Conservation (phyloP, 2,329 filamentous ascomycete species). For the Cladosporium colombiae region DNA sequence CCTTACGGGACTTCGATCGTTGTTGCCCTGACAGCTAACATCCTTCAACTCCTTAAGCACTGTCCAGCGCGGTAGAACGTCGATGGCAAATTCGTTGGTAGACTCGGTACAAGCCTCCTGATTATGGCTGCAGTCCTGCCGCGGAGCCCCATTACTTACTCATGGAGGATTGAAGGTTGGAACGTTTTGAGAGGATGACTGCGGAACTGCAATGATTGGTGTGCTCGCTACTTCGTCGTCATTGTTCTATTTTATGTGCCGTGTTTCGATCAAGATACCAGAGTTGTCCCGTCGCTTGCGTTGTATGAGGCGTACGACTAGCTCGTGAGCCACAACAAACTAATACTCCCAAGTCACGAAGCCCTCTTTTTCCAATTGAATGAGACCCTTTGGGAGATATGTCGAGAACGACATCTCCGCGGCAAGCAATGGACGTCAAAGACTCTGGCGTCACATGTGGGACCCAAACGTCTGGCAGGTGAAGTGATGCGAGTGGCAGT, state of each 20-base stretch:
- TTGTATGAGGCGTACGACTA: not conserved
- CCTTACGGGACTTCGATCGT: not conserved
- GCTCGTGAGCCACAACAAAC: not conserved
- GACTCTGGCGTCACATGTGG: not conserved
- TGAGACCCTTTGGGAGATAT: not conserved
- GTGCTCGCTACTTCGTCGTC: not conserved
- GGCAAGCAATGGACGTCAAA: not conserved
- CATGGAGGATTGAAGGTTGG: not conserved
- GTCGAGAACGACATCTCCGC: not conserved
- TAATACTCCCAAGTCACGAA: not conserved
- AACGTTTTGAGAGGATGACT: not conserved
- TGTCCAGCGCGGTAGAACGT: not conserved
- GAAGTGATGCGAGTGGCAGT: not conserved
- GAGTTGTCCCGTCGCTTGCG: not conserved
- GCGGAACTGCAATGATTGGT: not conserved
- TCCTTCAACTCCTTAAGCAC: conserved; percentile 2
- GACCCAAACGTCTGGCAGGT: not conserved
- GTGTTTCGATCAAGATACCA: not conserved
- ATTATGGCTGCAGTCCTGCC: not conserved
- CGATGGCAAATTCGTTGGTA: not conserved
- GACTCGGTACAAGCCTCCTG: not conserved
- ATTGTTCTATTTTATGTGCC: not conserved
- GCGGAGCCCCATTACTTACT: not conserved
- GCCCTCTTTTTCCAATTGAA: not conserved
- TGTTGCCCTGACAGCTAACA: not conserved